Evolutionary conservation across 108 stramenopile species (phyloP).

Genomic region (Schizochytrium sp.): DNA sequence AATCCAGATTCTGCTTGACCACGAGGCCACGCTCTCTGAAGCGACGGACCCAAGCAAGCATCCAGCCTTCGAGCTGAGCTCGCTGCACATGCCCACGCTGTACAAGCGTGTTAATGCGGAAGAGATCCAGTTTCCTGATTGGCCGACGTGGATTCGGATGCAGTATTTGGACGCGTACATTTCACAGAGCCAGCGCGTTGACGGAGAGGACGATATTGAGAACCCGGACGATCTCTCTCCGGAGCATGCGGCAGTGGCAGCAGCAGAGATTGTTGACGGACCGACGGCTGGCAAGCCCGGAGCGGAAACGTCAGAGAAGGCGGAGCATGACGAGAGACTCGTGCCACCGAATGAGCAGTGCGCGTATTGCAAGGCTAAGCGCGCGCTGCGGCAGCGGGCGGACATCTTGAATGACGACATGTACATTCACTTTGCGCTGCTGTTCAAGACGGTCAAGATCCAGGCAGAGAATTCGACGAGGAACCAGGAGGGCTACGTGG

Average conservation of each 20-base stretch:
- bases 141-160: neutral
- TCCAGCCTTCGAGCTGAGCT: neutral
- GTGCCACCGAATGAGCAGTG: neutral
- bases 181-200: neutral
- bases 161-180: slow-evolving; percentile 15
- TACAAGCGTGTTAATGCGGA: neutral
- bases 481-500: slow-evolving; percentile 13
- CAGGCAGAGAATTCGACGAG: neutral
- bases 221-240: neutral
- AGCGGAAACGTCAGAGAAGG: neutral
- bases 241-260: neutral
- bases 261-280: neutral
- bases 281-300: neutral
- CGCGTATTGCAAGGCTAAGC: neutral
- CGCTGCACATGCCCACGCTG: neutral
- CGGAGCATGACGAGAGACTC: neutral
- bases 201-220: neutral
- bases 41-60: neutral
- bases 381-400: neutral
- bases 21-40: neutral
- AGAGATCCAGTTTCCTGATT: neutral
- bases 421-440: neutral
- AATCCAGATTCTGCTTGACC: neutral
- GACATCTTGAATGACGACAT: neutral
- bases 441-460: neutral